phyloP scores from a whole-genome alignment of 2,329 filamentous ascomycete species.

The Cercospora canescens region DNA sequence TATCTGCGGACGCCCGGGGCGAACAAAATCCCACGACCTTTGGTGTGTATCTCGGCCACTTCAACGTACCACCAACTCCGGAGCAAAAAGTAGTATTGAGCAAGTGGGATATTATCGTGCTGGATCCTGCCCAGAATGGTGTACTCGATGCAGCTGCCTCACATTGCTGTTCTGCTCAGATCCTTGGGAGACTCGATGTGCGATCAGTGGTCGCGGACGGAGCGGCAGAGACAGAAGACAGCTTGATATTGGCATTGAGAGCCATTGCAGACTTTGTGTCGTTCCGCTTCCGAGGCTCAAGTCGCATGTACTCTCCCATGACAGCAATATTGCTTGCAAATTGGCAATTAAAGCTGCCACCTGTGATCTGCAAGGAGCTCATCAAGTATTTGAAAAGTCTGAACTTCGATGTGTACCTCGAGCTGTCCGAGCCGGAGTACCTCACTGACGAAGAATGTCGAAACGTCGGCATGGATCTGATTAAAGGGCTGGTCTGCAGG shows the following conservation, averaged over 20 bases:
- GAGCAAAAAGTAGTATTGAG: constrained; percentile 23
- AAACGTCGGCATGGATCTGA: constrained; percentile 36
- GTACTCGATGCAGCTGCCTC: constrained; percentile 23
- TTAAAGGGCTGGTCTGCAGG: constrained; percentile 36
- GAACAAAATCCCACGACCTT: constrained; percentile 25
- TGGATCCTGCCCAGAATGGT: constrained; percentile 27
- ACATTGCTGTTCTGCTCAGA: constrained; percentile 29
- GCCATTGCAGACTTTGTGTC: constrained; percentile 16
- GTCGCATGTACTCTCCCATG: constrained; percentile 38
- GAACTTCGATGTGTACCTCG: constrained; percentile 46
- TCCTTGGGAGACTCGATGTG: constrained; percentile 23
- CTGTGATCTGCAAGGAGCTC: constrained; percentile 34
- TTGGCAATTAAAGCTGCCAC: constrained; percentile 40
- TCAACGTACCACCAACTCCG: constrained; percentile 23
- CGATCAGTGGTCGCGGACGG: constrained; percentile 3
- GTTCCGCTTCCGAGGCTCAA: constrained; percentile 26
- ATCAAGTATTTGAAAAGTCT: constrained; percentile 37
- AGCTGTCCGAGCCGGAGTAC: constrained; percentile 43
- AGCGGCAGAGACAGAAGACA: background rate
- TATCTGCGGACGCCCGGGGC: background rate
- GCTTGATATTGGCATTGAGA: constrained; percentile 4
- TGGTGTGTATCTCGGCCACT: constrained; percentile 32
- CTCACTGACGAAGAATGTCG: constrained; percentile 37
- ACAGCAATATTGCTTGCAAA: constrained; percentile 46
- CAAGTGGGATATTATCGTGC: constrained; percentile 30